Conservation (phyloP, 768 basidiomycete species). For the Tricholoma hemisulphureum region DNA sequence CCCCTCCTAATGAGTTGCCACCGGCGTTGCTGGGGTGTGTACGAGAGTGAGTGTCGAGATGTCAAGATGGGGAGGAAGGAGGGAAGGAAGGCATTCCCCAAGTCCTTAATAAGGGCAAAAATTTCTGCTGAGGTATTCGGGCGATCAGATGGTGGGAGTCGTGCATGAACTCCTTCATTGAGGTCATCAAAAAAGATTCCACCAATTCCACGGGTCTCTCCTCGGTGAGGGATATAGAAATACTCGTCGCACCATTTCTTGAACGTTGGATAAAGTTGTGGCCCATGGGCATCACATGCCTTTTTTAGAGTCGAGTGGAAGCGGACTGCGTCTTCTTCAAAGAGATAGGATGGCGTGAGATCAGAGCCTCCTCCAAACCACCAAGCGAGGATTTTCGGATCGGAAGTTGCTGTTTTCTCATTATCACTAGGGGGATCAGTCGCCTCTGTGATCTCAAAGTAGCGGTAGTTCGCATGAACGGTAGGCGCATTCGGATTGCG, state of each 20-base stretch:
- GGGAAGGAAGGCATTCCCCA: conserved; percentile 82
- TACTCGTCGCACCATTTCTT: conserved; percentile 99
- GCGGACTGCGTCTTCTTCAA: conserved; percentile 79
- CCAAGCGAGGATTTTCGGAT: conserved; percentile 75
- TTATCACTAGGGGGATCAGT: conserved; percentile 11
- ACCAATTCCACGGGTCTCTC: conserved; percentile 85
- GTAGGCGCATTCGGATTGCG: conserved; percentile 92
- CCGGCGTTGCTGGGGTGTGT: conserved; percentile 66
- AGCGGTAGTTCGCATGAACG: conserved; percentile 94
- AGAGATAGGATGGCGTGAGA: conserved; percentile 91
- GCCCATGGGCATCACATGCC: conserved; percentile 74
- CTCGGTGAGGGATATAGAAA: conserved; percentile 87
- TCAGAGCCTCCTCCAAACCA: conserved; percentile 99
- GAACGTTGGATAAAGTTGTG: conserved; percentile 69
- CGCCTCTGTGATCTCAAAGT: conserved; percentile 85
- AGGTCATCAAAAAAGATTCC: conserved; percentile 98
- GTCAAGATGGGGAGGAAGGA: conserved; percentile 87
- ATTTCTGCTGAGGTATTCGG: conserved; percentile 65
- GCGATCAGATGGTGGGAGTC: conserved; percentile 50
- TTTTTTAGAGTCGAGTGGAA: conserved; percentile 80
- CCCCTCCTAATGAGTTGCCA: conserved; percentile 95
- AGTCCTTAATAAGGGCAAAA: conserved; percentile 68
- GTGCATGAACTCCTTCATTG: conserved; percentile 59
- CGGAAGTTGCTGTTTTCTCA: conserved; percentile 29
- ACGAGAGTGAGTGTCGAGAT: conserved; percentile 52